Evolutionary conservation across 441 rosid species (phyloP), one percentile per base, ranked within the genome.

Genomic region (Lepidium campestre): DNA sequence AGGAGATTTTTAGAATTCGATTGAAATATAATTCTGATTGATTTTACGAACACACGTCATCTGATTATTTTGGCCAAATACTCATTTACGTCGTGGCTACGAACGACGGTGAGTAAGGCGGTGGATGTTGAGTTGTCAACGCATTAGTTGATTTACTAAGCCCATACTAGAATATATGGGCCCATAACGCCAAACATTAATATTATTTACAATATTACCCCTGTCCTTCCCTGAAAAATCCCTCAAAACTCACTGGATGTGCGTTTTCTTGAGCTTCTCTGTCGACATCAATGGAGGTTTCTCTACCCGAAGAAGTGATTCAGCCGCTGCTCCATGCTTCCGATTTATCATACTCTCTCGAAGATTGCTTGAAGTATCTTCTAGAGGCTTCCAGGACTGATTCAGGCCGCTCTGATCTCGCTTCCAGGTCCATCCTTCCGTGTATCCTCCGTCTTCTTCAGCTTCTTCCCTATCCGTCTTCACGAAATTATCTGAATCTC

Each of bases 391-490:
- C 96, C 0, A 83, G 73, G 77, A 80, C 76, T 31, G 66, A 48
- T 10, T 76, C 50, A 12, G 93, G 89, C 50, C 86, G 91, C 18
- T 74, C 76, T 7, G 78, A 77, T 57, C 90, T 91, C 69, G 88
- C 95, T 59, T 84, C 89, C 3, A 75, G 42, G 62, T 58, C 78
- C 53, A 70, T 85, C 58, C 75, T 86, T 35, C 80, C 83, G 1
- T 36, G 53, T 27, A 76, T 82, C 8, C 79, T 93, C 6, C 59
- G 56, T 45, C 86, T 91, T 52, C 63, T 39, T 54, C 76, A 70
- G 50, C 81, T 75, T 45, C 74, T 82, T 12, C 68, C 67, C 19
- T 59, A 67, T 35, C 54, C 76, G 2, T 68, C 83, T 49, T 47
- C 67, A 22, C 72, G 65, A 27, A 64, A 72, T 31, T 68, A 64